phyloP scores from a whole-genome alignment of 257 asterid genomes.

The Fraxinus quadrangulata region DNA sequence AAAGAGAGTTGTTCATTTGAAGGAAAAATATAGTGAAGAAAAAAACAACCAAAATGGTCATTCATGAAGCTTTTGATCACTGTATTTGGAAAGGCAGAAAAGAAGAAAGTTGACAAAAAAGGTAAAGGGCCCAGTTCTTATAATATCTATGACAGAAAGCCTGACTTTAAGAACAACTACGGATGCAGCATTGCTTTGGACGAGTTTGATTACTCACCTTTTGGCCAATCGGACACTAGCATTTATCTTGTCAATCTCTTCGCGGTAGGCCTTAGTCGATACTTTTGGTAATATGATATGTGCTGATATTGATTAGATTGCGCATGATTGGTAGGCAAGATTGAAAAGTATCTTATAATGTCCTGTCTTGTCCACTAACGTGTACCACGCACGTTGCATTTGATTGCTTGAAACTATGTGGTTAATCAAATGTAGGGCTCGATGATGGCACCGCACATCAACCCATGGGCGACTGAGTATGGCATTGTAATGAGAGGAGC shows the following conservation, averaged over 20 bases:
- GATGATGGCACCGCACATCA: slow-evolving; percentile 92
- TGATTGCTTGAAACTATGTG: neutral
- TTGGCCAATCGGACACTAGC: slow-evolving; percentile 49
- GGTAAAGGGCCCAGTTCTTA: slow-evolving; percentile 58
- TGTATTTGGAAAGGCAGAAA: slow-evolving; percentile 34
- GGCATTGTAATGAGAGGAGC: slow-evolving; percentile 67
- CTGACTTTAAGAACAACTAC: slow-evolving; percentile 64
- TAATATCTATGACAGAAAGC: slow-evolving; percentile 53
- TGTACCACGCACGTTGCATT: neutral
- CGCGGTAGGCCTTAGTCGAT: slow-evolving; percentile 39
- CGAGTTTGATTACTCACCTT: slow-evolving; percentile 58
- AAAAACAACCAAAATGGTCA: slow-evolving; percentile 50
- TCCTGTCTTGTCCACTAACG: neutral
- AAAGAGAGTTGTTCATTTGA: slow-evolving; percentile 40
- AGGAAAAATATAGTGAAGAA: slow-evolving; percentile 19
- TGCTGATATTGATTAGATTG: no score
- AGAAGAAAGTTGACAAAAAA: slow-evolving; percentile 7
- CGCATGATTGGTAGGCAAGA: no score
- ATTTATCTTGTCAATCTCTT: slow-evolving; percentile 74
- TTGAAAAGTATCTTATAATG: no score
- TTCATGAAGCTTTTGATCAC: slow-evolving; percentile 56
- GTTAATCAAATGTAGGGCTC: slow-evolving; percentile 60
- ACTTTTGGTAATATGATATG: neutral
- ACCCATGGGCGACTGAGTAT: slow-evolving; percentile 70
- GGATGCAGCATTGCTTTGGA: slow-evolving; percentile 80